Evolutionary conservation across 345 rosid genomes (phyloP).

Genomic region (Syzygium jambos): DNA sequence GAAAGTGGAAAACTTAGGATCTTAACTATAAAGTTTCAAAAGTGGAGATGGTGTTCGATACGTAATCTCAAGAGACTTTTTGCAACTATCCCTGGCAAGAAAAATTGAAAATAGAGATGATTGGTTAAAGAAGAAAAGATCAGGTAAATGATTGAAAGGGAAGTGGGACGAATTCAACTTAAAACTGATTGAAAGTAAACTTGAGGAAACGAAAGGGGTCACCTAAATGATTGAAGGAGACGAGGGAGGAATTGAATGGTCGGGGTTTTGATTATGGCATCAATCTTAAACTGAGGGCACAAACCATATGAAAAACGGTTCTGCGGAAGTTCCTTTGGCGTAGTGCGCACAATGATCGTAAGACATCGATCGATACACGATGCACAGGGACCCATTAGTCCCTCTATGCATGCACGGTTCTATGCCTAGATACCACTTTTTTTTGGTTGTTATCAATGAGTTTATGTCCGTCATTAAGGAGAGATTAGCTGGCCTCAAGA

Average conservation of each 20-base stretch:
- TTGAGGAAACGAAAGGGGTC: not conserved
- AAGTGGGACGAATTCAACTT: not conserved
- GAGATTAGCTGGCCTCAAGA: not conserved
- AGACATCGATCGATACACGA: not conserved
- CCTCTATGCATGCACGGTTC: not conserved
- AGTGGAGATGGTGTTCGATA: not conserved
- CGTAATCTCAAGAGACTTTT: not conserved
- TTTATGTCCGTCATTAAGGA: not conserved
- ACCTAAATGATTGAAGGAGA: not conserved
- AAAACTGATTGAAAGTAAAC: no score
- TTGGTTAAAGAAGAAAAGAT: no score
- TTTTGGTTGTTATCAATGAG: not conserved
- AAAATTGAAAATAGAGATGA: not conserved
- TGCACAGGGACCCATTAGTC: not conserved
- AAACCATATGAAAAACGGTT: not conserved
- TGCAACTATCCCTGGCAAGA: not conserved
- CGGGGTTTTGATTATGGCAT: not conserved
- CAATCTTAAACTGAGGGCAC: not conserved
- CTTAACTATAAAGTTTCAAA: not conserved
- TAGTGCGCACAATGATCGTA: not conserved
- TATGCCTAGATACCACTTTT: not conserved
- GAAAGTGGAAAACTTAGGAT: not conserved
- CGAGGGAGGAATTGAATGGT: not conserved
- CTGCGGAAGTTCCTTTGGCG: not conserved
- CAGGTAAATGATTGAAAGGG: not conserved